Percentiles rank a stretch among this genome's conserved stretches.
phyloP scores from a whole-genome alignment of 2,329 filamentous ascomycete species.

The Penicillium sp. region DNA sequence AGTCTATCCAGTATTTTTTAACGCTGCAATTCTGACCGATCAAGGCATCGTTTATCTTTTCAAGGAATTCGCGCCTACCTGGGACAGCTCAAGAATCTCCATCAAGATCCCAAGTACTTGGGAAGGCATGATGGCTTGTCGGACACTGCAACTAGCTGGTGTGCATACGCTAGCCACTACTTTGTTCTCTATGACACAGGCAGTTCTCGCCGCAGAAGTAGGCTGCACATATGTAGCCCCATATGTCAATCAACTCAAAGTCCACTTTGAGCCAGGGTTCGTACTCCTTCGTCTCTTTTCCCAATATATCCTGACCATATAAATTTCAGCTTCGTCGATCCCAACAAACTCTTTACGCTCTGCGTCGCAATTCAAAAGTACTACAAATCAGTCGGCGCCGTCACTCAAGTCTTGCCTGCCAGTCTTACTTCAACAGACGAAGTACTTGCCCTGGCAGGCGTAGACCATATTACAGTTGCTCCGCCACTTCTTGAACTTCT shows the following conservation, averaged over 20 bases:
- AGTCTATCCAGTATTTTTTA: not conserved
- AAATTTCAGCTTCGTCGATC: conserved; percentile 23
- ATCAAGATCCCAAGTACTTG: conserved; percentile 63
- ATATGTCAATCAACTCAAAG: conserved; percentile 61
- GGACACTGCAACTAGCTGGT: conserved; percentile 48
- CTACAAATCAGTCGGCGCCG: conserved; percentile 40
- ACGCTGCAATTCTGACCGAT: not conserved
- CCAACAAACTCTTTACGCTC: conserved; percentile 41
- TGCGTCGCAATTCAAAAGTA: conserved; percentile 52
- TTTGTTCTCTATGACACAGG: conserved; percentile 60
- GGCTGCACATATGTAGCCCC: conserved; percentile 62
- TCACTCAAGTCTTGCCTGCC: conserved; percentile 54
- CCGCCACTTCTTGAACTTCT: conserved; percentile 50
- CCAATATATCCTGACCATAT: not conserved
- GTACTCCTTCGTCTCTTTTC: not conserved
- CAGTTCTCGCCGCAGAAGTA: conserved; percentile 54
- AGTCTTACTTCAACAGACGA: conserved; percentile 57
- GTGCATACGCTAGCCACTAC: conserved; percentile 61
- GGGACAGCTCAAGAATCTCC: conserved; percentile 51
- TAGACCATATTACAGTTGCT: conserved; percentile 57
- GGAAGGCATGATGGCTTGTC: conserved; percentile 60
- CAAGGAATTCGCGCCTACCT: conserved; percentile 39
- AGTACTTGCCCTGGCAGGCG: conserved; percentile 56
- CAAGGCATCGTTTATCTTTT: conserved; percentile 52
- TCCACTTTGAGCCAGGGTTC: conserved; percentile 51